Percentiles rank a stretch among this genome's conserved stretches.
phyloP scores from a whole-genome alignment of 176 grass and related monocot genomes.

The Rhynchospora pubera region DNA sequence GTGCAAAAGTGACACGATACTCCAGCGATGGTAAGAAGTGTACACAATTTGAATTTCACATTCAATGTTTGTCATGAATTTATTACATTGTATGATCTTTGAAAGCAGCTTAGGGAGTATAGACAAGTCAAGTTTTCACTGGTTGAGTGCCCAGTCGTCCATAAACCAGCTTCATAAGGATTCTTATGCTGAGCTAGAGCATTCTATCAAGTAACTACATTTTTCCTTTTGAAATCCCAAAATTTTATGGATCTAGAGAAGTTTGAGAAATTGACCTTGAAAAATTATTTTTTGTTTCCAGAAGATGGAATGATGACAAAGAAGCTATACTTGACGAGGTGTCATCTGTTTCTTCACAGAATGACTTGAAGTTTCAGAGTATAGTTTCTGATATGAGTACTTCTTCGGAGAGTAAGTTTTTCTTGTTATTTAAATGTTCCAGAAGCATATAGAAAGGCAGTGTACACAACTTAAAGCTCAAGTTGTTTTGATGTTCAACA shows the following conservation, averaged over 20 bases:
- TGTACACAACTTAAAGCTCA: background rate
- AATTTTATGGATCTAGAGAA: background rate
- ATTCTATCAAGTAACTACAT: slow-evolving; percentile 40
- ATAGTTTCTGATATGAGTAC: slow-evolving; percentile 38
- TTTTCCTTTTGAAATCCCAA: slow-evolving; percentile 10
- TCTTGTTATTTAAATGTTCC: background rate
- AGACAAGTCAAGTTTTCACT: slow-evolving; percentile 43
- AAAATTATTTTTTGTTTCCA: slow-evolving; percentile 30
- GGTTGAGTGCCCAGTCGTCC: slow-evolving; percentile 41
- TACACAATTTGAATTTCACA: slow-evolving; percentile 20
- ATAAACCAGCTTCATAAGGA: slow-evolving; percentile 38
- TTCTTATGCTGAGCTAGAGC: slow-evolving; percentile 35
- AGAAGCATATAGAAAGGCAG: background rate
- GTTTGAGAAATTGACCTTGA: background rate
- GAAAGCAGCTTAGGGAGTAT: slow-evolving; percentile 44
- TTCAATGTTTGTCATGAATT: slow-evolving; percentile 21
- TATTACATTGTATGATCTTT: slow-evolving; percentile 14
- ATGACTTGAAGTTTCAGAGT: slow-evolving; percentile 34
- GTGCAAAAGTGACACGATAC: slow-evolving; percentile 31
- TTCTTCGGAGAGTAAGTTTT: slow-evolving; percentile 44
- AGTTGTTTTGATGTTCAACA: background rate
- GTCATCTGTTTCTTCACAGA: slow-evolving; percentile 29
- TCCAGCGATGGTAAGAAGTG: slow-evolving; percentile 49
- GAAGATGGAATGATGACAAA: slow-evolving; percentile 37
- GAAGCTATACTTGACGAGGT: slow-evolving; percentile 43